phyloP scores from a whole-genome alignment of 495 filamentous ascomycete species.

The Lophiostoma macrostomum region DNA sequence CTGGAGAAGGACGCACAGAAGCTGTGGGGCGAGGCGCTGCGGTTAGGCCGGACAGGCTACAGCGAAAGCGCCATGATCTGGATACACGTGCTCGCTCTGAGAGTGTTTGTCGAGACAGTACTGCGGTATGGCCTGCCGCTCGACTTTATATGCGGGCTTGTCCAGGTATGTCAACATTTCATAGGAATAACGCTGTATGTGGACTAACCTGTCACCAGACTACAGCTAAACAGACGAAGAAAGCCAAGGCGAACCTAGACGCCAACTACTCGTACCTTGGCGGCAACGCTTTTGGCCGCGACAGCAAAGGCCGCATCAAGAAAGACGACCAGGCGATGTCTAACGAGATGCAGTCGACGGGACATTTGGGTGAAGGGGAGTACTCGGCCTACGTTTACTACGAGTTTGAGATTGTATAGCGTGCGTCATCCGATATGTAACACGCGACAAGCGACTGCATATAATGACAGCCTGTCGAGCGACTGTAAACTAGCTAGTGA shows the following conservation, averaged over 20 bases:
- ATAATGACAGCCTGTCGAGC: no score
- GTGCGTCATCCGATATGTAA: no score
- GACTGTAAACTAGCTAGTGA: no score
- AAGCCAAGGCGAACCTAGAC: conserved; percentile 77
- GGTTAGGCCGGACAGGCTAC: conserved; percentile 81
- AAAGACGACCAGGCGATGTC: conserved; percentile 76
- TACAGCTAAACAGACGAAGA: conserved; percentile 74
- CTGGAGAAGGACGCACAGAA: conserved; percentile 78
- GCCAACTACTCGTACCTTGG: conserved; percentile 85
- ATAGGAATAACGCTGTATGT: not conserved
- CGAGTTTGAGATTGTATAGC: conserved; percentile 73
- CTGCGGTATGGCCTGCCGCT: conserved; percentile 88
- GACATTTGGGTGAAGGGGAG: conserved; percentile 65
- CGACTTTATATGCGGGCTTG: conserved; percentile 77
- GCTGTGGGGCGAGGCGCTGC: conserved; percentile 85
- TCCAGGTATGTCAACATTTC: conserved; percentile 61
- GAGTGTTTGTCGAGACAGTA: conserved; percentile 96
- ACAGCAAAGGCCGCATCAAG: conserved; percentile 87
- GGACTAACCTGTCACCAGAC: conserved; percentile 53
- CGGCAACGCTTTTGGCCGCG: conserved; percentile 88
- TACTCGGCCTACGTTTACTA: conserved; percentile 98
- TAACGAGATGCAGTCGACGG: conserved; percentile 72
- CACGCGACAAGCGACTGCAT: no score
- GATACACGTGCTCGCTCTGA: conserved; percentile 83
- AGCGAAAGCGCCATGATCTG: conserved; percentile 93